Evolutionary conservation across 192 early-diverging fungal genomes (phyloP).

Genomic region (Cladochytrium replicatum): DNA sequence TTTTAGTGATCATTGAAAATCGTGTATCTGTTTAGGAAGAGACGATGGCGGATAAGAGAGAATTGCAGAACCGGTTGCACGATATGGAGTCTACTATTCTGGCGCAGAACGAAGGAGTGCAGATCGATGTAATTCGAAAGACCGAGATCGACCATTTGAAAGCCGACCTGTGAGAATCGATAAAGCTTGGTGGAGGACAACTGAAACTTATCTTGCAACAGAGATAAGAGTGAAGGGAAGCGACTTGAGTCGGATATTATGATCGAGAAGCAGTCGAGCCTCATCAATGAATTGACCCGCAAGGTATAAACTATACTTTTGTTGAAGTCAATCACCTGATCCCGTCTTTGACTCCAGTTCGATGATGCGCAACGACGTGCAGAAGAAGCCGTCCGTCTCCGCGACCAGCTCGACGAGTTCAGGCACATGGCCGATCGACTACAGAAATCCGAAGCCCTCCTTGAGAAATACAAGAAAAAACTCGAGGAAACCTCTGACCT

Average conservation of each 20-base stretch:
- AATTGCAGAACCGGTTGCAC: constrained; percentile 57
- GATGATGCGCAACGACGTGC: constrained; percentile 35
- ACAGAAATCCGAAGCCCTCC: constrained; percentile 84
- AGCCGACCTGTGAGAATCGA: constrained; percentile 58
- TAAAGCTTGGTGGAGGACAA: neutral
- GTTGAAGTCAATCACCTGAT: neutral
- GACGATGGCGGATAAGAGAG: constrained; percentile 57
- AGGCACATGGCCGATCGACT: constrained; percentile 82
- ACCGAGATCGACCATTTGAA: constrained; percentile 82
- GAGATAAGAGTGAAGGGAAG: constrained; percentile 66
- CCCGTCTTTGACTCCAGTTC: constrained; percentile 8
- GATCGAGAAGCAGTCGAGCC: constrained; percentile 44
- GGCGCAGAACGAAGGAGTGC: constrained; percentile 61
- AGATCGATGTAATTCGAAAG: constrained; percentile 72
- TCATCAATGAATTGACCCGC: constrained; percentile 55
- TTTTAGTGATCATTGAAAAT: constrained; percentile 1
- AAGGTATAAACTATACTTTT: constrained; percentile 17
- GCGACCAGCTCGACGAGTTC: constrained; percentile 89
- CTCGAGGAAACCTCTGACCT: constrained; percentile 80
- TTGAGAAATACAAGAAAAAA: constrained; percentile 95
- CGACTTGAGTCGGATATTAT: constrained; percentile 58
- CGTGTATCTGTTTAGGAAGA: constrained; percentile 47
- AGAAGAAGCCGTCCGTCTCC: constrained; percentile 61
- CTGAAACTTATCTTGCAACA: constrained; percentile 20
- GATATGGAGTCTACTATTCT: constrained; percentile 71